Evolutionary conservation across 495 filamentous ascomycete genomes (phyloP).

Genomic region (Penicillium egyptiacum): DNA sequence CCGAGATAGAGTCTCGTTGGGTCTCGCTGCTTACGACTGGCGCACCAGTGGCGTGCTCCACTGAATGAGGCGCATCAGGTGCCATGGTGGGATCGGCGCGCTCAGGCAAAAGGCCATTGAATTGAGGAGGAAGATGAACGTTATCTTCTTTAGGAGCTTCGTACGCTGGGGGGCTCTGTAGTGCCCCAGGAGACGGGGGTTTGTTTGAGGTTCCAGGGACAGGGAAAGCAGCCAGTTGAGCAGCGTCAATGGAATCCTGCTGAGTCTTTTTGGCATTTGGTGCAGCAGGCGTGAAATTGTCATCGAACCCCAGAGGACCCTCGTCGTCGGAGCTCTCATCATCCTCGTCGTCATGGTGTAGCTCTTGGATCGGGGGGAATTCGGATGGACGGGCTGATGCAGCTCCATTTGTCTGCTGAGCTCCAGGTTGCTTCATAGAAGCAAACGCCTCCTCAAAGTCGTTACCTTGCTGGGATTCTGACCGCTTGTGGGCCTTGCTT

Average conservation of each 20-base stretch:
- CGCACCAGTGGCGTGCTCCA: constrained; percentile 41
- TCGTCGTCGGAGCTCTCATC: constrained; percentile 75
- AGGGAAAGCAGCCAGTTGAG: constrained; percentile 46
- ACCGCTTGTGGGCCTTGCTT: constrained; percentile 53
- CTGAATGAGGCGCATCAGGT: constrained; percentile 48
- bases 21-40: constrained; percentile 44
- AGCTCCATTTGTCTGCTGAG: constrained; percentile 33
- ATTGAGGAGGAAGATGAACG: constrained; percentile 58
- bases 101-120: constrained; percentile 62
- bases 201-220: constrained; percentile 31
- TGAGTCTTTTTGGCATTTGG: constrained; percentile 39
- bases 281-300: constrained; percentile 79
- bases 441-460: constrained; percentile 53
- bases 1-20: constrained; percentile 21
- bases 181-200: constrained; percentile 54
- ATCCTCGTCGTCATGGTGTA: constrained; percentile 72
- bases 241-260: constrained; percentile 37
- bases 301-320: constrained; percentile 74
- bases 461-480: constrained; percentile 56
- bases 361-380: constrained; percentile 90
- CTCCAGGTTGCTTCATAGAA: constrained; percentile 35
- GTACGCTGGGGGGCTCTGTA: constrained; percentile 67
- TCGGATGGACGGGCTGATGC: constrained; percentile 51
- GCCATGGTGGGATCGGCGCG: constrained; percentile 61
- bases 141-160: constrained; percentile 42